Conservation (phyloP, 768 basidiomycete genomes). For the Leccinellum rugosiceps region DNA sequence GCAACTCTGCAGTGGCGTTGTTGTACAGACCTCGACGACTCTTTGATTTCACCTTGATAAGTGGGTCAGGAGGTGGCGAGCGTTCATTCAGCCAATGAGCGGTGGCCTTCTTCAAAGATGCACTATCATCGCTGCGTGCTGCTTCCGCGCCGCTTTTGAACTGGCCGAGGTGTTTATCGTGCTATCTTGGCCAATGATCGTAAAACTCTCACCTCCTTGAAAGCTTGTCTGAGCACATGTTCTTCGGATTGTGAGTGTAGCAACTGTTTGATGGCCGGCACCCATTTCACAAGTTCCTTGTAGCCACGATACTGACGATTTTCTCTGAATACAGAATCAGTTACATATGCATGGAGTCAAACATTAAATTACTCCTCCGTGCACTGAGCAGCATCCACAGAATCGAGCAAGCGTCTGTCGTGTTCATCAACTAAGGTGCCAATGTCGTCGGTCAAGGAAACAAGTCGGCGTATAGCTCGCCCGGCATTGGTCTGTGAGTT, state of each 20-base stretch:
- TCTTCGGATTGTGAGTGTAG: not conserved
- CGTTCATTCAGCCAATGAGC: not conserved
- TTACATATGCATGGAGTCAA: too few relatives aligned
- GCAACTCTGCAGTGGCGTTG: not conserved
- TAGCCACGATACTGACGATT: not conserved
- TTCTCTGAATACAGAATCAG: not conserved
- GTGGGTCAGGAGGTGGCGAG: not conserved
- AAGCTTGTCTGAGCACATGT: not conserved
- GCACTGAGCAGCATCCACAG: too few relatives aligned
- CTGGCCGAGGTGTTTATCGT: not conserved
- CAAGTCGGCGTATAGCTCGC: too few relatives aligned
- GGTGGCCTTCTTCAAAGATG: not conserved
- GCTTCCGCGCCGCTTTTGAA: not conserved
- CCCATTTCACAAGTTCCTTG: not conserved
- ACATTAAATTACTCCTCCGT: too few relatives aligned
- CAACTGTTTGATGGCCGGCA: not conserved
- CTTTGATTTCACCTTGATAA: not conserved
- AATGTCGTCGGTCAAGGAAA: too few relatives aligned
- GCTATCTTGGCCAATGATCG: not conserved
- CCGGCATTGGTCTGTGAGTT: too few relatives aligned
- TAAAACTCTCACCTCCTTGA: not conserved
- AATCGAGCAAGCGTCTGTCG: too few relatives aligned
- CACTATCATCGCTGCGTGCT: not conserved
- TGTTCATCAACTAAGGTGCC: too few relatives aligned
- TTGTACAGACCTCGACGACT: not conserved